phyloP scores from a whole-genome alignment of 129 eudicot species.

The Deinandra increscens region DNA sequence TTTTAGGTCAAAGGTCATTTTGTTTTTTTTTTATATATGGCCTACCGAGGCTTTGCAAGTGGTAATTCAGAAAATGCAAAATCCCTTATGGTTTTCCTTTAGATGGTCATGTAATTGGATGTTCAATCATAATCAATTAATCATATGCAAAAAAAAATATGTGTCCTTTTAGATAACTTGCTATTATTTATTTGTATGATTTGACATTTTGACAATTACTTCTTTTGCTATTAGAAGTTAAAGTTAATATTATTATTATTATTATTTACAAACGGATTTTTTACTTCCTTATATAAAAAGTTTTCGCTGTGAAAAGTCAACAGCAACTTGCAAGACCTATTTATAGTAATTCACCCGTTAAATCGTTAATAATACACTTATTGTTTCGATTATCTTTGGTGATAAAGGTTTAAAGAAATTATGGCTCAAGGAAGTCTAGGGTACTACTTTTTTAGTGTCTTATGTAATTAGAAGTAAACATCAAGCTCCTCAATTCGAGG shows the following conservation, averaged over 20 bases:
- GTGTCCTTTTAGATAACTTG: slow-evolving; percentile 85
- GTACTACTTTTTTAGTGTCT: slow-evolving; percentile 30
- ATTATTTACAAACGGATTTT: background rate
- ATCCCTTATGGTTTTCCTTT: slow-evolving; percentile 82
- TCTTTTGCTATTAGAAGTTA: background rate
- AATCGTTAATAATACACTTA: slow-evolving; percentile 76
- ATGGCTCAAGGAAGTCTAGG: slow-evolving; percentile 98
- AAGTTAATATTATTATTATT: too few species aligned
- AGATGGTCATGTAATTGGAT: slow-evolving; percentile 86
- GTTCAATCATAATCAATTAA: too few species aligned
- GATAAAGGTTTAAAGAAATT: slow-evolving; percentile 72
- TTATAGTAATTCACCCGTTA: slow-evolving; percentile 98
- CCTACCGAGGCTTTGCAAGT: slow-evolving; percentile 98
- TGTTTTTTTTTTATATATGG: slow-evolving; percentile 98
- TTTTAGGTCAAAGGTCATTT: slow-evolving; percentile 87
- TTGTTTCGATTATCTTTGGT: slow-evolving; percentile 70
- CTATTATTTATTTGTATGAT: slow-evolving; percentile 9
- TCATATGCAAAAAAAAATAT: slow-evolving; percentile 95
- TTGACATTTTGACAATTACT: too few species aligned
- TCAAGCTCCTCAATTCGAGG: background rate
- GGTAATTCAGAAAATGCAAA: slow-evolving; percentile 95
- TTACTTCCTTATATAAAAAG: slow-evolving; percentile 41
- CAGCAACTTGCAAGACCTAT: slow-evolving; percentile 92
- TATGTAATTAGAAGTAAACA: background rate
- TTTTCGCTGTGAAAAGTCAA: slow-evolving; percentile 83